Percentiles rank a stretch among this genome's conserved stretches.
These are phyloP conservation scores for Pseudevernia furfuracea DNA, from an alignment of 495 filamentous ascomycete genomes.

Conservation along the genomic window DNA sequence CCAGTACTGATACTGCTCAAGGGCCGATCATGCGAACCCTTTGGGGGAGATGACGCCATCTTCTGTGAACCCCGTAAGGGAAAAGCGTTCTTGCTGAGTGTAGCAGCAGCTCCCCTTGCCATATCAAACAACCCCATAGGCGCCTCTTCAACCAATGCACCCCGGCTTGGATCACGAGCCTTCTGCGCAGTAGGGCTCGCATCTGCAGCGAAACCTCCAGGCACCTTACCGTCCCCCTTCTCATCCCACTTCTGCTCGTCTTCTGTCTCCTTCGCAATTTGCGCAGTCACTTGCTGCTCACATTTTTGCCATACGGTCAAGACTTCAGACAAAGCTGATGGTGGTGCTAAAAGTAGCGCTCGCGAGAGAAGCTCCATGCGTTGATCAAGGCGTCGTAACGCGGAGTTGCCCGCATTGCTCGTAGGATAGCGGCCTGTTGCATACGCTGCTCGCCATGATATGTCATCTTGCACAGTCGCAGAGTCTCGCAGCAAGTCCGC, in stretches of 20 bases:
- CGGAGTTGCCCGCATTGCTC: conserved; percentile 39
- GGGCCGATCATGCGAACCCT: conserved; percentile 10
- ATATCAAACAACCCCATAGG: conserved; percentile 94
- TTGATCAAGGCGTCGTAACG: conserved; percentile 63
- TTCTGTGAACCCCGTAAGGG: conserved; percentile 34
- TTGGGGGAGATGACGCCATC: not conserved
- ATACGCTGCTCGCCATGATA: conserved; percentile 87
- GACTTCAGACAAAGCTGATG: conserved; percentile 72
- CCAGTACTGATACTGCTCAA: conserved; percentile 24
- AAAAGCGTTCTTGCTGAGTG: conserved; percentile 58
- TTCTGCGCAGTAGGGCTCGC: conserved; percentile 33
- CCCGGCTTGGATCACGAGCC: conserved; percentile 33
- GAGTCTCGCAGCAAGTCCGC: conserved; percentile 16
- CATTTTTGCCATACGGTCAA: conserved; percentile 75
- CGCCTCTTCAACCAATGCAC: conserved; percentile 55
- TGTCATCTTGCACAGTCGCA: conserved; percentile 53
- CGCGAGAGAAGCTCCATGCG: conserved; percentile 86
- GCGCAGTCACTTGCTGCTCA: conserved; percentile 72
- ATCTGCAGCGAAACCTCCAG: conserved; percentile 52
- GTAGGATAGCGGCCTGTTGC: conserved; percentile 68
- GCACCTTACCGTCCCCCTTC: conserved; percentile 56
- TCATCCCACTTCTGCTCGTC: conserved; percentile 68
- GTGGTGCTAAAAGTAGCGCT: conserved; percentile 72
- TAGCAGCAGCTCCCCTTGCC: conserved; percentile 70
- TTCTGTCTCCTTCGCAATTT: conserved; percentile 62